Percentiles rank a stretch among this genome's conserved stretches.
Evolutionary conservation across 2,329 filamentous ascomycete genomes (phyloP).

Genomic region (Aspergillus intermedius): DNA sequence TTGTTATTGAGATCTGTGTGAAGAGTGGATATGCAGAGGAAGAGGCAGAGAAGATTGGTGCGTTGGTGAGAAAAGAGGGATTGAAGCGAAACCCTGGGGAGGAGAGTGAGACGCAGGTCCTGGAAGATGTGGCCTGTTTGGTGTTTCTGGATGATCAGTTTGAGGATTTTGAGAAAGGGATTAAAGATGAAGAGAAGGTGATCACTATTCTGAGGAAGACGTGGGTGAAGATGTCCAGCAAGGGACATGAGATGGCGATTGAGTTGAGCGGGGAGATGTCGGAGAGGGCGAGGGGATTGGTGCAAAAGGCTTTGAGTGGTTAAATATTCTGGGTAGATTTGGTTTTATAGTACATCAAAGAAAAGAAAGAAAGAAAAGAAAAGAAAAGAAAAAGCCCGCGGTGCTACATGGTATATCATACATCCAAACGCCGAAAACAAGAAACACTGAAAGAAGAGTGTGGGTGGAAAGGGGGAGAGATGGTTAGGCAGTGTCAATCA

Average conservation of each 20-base stretch:
- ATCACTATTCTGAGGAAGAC: constrained; percentile 65
- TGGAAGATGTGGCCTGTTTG: constrained; percentile 81
- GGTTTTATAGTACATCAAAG: neutral
- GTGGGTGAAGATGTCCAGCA: constrained; percentile 66
- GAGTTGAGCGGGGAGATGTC: constrained; percentile 51
- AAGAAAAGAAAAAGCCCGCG: neutral
- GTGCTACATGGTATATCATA: constrained; percentile 5
- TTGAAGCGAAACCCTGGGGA: constrained; percentile 45
- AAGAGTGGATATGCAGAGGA: constrained; percentile 45
- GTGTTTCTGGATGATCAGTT: constrained; percentile 86
- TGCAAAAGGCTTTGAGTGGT: constrained; percentile 55
- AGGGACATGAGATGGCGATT: constrained; percentile 59
- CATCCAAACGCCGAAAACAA: neutral
- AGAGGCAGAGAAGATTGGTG: constrained; percentile 57
- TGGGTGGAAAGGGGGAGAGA: too few species aligned
- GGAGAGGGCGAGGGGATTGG: constrained; percentile 54
- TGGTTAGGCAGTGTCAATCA: constrained; percentile 38
- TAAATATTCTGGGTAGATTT: constrained; percentile 7
- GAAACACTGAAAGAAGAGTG: neutral
- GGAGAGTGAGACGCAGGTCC: constrained; percentile 53
- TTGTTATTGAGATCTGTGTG: constrained; percentile 50
- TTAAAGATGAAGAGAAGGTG: constrained; percentile 68
- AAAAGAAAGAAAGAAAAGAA: too few species aligned
- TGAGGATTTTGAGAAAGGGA: constrained; percentile 66
- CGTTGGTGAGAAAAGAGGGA: constrained; percentile 73